Evolutionary conservation across 1,284 basidiomycete species (phyloP).

Genomic region (Austroboletus rostrupii): DNA sequence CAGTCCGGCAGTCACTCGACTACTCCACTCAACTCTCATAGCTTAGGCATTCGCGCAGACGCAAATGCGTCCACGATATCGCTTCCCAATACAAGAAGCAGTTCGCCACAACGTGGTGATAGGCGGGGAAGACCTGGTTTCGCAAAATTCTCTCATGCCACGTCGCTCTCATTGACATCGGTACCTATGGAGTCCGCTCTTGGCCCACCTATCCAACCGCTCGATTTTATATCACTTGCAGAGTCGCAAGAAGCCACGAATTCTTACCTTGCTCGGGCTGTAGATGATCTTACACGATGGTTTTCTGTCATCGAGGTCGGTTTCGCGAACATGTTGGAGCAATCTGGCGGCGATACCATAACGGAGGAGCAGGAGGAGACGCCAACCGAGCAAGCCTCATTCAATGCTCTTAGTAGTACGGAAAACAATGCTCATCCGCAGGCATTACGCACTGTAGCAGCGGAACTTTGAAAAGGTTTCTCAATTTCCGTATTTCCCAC

Average conservation of each 20-base stretch:
- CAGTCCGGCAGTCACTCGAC: conserved; percentile 41
- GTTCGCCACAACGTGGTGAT: conserved; percentile 37
- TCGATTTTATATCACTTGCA: conserved; percentile 67
- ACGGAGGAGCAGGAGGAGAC: conserved; percentile 55
- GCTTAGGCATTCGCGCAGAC: conserved; percentile 26
- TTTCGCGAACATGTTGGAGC: conserved; percentile 62
- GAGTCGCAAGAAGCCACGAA: conserved; percentile 63
- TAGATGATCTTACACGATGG: conserved; percentile 82
- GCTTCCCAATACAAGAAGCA: conserved; percentile 39
- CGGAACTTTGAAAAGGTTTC: conserved; percentile 18
- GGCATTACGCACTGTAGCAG: conserved; percentile 8
- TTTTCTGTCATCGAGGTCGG: conserved; percentile 74
- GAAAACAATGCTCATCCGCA: conserved; percentile 12
- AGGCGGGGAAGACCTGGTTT: conserved; percentile 21
- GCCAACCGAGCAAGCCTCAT: conserved; percentile 19
- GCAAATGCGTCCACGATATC: conserved; percentile 30
- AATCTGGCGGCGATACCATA: conserved; percentile 43
- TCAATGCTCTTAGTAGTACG: conserved; percentile 12
- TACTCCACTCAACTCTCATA: conserved; percentile 37
- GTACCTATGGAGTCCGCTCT: conserved; percentile 25
- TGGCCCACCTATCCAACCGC: conserved; percentile 51
- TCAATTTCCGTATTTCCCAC: conserved; percentile 5
- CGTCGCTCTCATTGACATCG: conserved; percentile 31
- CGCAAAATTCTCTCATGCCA: conserved; percentile 25
- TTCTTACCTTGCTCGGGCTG: conserved; percentile 66